Evolutionary conservation across 2,329 filamentous ascomycete species (phyloP), one percentile per base, ranked within the genome.

Genomic region (Colletotrichum sp.): DNA sequence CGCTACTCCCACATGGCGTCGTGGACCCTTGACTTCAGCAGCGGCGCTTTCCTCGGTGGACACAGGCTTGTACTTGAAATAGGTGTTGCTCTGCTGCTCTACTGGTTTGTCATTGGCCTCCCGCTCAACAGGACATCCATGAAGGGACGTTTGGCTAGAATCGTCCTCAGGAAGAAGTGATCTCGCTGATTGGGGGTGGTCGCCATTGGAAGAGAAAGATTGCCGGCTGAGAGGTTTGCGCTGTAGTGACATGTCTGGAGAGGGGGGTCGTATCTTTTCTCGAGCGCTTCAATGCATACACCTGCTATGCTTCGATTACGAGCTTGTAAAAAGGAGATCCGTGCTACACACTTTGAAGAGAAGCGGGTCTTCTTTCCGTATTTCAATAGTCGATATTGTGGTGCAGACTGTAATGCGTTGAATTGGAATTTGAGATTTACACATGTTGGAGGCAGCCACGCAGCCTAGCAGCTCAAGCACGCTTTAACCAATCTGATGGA

Each of bases 211-310:
- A n/a, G 39, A n/a, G 18, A 18, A 44, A n/a, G 39, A 44, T n/a
- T 44, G 39, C 3, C 18, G 18, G 16, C 39, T 18, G 16, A 4
- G 16, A 18, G 39, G 18, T 44, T 2, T n/a, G 5, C 8, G 2
- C 16, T n/a, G 39, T n/a, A 18, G 18, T n/a, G 39, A 44, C 26
- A 7, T 28, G 26, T 28, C 6, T 28, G 26, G 6, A 28, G 26
- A 28, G 26, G 26, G 26, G 26, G 26, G 26, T 26, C 26, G 26
- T 26, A 26, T 26, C 26, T 44, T 44, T n/a, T 3, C 5, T 44
- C 39, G 16, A 44, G 39, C 39, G 39, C 0, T n/a, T 44, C 18
- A 6, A 18, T 0, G 16, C 8, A 44, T 0, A 44, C 0, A 18
- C 8, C 16, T 10, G 39, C 16, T 44, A 18, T 6, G 4, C 16